phyloP scores from a whole-genome alignment of 148 eudicot genomes.

The Gaultheria prostrata region DNA sequence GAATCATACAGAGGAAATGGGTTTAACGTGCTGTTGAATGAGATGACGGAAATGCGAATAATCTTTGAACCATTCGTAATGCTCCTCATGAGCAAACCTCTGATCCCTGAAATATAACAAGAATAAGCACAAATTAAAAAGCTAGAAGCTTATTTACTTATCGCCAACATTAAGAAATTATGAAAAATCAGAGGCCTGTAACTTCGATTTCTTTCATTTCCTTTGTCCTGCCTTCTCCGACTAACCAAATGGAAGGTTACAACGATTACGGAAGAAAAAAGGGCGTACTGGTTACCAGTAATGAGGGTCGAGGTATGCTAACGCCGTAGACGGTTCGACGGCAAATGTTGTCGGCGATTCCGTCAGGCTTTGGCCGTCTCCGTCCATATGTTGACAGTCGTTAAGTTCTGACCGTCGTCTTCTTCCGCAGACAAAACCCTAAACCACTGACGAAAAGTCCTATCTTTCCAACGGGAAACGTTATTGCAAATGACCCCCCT shows the following conservation, averaged over 20 bases:
- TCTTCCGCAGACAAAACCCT: background rate
- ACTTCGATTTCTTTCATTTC: background rate
- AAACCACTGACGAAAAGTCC: background rate
- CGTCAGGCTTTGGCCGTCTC: constrained; percentile 19
- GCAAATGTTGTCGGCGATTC: constrained; percentile 27
- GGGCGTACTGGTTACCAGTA: constrained; percentile 54
- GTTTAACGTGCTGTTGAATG: constrained; percentile 54
- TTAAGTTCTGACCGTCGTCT: background rate
- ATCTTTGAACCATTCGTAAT: constrained; percentile 96
- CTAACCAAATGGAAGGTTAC: background rate
- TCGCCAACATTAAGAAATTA: background rate
- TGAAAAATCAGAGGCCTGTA: background rate
- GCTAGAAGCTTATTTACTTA: too few species aligned
- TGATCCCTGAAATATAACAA: constrained; percentile 52
- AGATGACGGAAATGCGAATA: constrained; percentile 92
- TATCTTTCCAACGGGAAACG: background rate
- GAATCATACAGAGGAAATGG: constrained; percentile 56
- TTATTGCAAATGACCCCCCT: background rate
- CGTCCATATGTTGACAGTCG: constrained; percentile 23
- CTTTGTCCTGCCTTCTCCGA: background rate
- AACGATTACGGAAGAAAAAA: background rate
- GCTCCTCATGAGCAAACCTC: constrained; percentile 76
- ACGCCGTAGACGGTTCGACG: constrained; percentile 52
- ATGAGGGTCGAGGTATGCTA: constrained; percentile 70
- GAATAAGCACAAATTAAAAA: background rate